Percentiles rank a stretch among this genome's conserved stretches.
phyloP scores from a whole-genome alignment of 2,329 filamentous ascomycete genomes.

The Nothophaeocryptopus gaeumannii region DNA sequence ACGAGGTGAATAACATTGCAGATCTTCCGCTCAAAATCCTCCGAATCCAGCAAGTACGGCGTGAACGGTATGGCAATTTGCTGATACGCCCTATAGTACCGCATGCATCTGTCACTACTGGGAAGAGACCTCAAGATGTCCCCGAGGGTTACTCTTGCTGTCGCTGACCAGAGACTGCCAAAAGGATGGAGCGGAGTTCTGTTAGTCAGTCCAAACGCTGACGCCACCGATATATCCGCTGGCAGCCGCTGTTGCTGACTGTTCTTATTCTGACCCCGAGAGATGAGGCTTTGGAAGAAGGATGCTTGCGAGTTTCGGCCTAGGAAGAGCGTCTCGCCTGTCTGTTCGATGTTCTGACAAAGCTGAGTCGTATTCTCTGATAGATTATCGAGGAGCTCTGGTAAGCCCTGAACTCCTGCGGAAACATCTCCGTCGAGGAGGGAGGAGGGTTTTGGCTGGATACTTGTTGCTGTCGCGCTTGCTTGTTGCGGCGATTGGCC shows the following conservation, averaged over 20 bases:
- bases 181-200: constrained; percentile 8
- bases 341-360: neutral
- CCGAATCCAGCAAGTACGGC: constrained; percentile 4
- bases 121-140: constrained; percentile 8
- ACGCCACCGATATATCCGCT: constrained; percentile 1
- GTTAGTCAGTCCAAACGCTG: constrained; percentile 9
- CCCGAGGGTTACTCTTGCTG: constrained; percentile 3
- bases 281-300: constrained; percentile 4
- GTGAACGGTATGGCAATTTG: constrained; percentile 6
- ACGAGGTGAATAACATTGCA: constrained; percentile 1
- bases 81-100: constrained; percentile 5
- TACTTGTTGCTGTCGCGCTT: no score
- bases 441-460: no score
- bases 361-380: no score
- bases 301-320: constrained; percentile 4
- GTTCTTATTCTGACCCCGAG: neutral
- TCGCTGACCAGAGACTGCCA: constrained; percentile 6
- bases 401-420: no score
- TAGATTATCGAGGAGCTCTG: no score
- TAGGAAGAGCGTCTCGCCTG: constrained; percentile 8
- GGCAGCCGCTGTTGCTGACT: neutral
- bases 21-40: constrained; percentile 5
- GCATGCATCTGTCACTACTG: constrained; percentile 8
- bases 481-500: no score
- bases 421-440: no score